Percentiles rank a stretch among this genome's conserved stretches.
phyloP scores from a whole-genome alignment of 148 eudicot genomes.

The Limonium bicolor region DNA sequence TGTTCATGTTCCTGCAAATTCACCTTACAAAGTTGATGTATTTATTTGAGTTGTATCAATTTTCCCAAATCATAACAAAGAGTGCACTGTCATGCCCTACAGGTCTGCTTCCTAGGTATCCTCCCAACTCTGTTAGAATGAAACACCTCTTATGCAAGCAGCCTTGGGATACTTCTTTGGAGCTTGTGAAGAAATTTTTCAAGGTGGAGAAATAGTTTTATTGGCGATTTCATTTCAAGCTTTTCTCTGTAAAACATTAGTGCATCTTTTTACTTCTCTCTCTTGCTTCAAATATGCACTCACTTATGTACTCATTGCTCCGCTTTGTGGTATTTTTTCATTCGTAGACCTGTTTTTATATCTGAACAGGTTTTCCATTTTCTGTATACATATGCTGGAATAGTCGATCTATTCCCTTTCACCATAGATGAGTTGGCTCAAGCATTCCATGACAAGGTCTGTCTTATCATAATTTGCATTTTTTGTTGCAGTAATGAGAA shows the following conservation, averaged over 20 bases:
- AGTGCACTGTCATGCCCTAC: no score
- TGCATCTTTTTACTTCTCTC: background rate
- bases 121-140: constrained; percentile 68
- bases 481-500: no score
- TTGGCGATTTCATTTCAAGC: no score
- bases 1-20: background rate
- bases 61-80: background rate
- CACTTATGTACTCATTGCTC: background rate
- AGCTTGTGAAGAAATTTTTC: constrained; percentile 74
- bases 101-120: constrained; percentile 86
- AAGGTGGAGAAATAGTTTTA: no score
- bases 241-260: background rate
- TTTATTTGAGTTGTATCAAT: background rate
- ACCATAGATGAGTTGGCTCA: constrained; percentile 77
- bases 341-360: background rate
- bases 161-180: constrained; percentile 71
- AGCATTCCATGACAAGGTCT: constrained; percentile 70
- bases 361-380: constrained; percentile 69
- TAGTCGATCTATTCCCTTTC: constrained; percentile 45
- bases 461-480: no score
- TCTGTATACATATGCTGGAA: constrained; percentile 59
- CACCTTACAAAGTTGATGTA: background rate
- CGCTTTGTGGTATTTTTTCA: background rate
- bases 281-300: background rate
- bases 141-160: constrained; percentile 39